Percentiles rank a stretch among this genome's conserved stretches.
Evolutionary conservation across 148 eudicot species (phyloP).

Genomic region (Linanthus parryae): DNA sequence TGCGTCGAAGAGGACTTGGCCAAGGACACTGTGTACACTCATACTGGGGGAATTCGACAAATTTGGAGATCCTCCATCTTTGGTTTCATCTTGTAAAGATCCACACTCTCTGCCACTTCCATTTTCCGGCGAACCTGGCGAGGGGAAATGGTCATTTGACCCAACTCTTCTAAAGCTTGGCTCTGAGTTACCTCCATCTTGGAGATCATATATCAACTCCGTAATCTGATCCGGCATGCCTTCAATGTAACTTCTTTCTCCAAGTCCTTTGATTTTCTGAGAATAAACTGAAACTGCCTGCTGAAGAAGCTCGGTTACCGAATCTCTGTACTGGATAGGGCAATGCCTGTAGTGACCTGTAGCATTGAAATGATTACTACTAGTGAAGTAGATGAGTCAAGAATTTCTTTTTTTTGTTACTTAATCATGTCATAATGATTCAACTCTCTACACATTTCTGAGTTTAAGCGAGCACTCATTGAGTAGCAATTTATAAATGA

Average conservation of each 20-base stretch:
- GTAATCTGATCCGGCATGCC: constrained; percentile 41
- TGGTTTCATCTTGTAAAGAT: constrained; percentile 30
- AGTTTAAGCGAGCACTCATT: too few species aligned
- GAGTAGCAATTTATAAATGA: too few species aligned
- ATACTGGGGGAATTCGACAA: constrained; percentile 34
- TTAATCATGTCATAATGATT: too few species aligned
- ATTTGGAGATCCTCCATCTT: constrained; percentile 19
- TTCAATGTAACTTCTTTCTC: constrained; percentile 23
- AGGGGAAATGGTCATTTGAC: constrained; percentile 47
- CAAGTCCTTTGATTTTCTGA: constrained; percentile 29
- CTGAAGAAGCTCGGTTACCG: constrained; percentile 40
- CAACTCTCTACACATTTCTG: too few species aligned
- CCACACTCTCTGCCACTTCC: constrained; percentile 22
- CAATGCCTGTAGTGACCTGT: constrained; percentile 44
- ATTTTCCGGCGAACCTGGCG: constrained; percentile 31
- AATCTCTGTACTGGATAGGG: constrained; percentile 38
- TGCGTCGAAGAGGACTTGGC: constrained; percentile 54
- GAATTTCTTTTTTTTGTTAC: too few species aligned
- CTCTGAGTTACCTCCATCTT: constrained; percentile 49
- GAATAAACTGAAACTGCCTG: constrained; percentile 39
- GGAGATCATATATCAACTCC: constrained; percentile 50
- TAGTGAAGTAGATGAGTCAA: not conserved
- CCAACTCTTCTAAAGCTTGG: constrained; percentile 52
- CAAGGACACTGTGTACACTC: constrained; percentile 50
- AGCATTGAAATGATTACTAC: not conserved